Conservation (phyloP, 2,329 filamentous ascomycete species). For the Paecilomyces sp. region DNA sequence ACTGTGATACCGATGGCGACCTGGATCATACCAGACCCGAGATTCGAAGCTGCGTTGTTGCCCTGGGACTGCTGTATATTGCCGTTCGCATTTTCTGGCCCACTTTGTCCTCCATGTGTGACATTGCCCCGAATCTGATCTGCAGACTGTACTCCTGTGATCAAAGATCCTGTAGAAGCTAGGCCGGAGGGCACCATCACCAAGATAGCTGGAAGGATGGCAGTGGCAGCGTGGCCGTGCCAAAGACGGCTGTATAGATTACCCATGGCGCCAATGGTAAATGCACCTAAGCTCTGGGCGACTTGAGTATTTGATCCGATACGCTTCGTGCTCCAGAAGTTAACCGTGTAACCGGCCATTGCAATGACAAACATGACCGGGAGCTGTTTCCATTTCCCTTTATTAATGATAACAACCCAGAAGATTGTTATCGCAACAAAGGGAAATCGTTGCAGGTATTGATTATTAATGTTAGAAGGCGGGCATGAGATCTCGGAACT, state of each 20-base stretch:
- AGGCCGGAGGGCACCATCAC: slow-evolving; percentile 55
- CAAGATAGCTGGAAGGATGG: slow-evolving; percentile 81
- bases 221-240: slow-evolving; percentile 73
- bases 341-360: slow-evolving; percentile 65
- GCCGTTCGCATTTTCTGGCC: not conserved
- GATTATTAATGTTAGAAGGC: slow-evolving; percentile 41
- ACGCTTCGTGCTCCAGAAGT: slow-evolving; percentile 61
- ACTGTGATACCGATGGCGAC: slow-evolving; percentile 48
- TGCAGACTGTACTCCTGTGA: slow-evolving; percentile 48
- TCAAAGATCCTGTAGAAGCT: slow-evolving; percentile 48
- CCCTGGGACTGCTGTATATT: not conserved
- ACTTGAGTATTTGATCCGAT: slow-evolving; percentile 67
- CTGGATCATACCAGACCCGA: slow-evolving; percentile 39
- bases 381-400: slow-evolving; percentile 69
- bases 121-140: slow-evolving; percentile 41
- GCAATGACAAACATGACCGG: slow-evolving; percentile 70
- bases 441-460: slow-evolving; percentile 50
- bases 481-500: slow-evolving; percentile 40
- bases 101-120: slow-evolving; percentile 5
- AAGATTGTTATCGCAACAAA: slow-evolving; percentile 68
- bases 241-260: slow-evolving; percentile 66
- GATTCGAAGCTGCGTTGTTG: slow-evolving; percentile 8
- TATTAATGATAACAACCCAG: slow-evolving; percentile 69
- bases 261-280: slow-evolving; percentile 67
- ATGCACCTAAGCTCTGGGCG: slow-evolving; percentile 67